Base-by-base conservation (phyloP, 768 basidiomycete species). In the Termitomyces sp. region DNA sequence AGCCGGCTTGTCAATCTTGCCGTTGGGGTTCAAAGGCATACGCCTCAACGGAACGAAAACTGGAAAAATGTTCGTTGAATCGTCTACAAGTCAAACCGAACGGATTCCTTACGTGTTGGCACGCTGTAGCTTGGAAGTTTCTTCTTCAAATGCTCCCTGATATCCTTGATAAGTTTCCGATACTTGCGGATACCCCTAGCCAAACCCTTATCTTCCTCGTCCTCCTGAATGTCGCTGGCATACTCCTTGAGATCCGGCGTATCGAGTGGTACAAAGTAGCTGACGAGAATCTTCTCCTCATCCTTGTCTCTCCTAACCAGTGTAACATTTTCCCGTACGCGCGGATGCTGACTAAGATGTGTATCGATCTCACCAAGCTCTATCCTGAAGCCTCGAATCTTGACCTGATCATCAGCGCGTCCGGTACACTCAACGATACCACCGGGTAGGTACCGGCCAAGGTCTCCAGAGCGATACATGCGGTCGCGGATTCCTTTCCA, bases 351-450 rank as follows among this genome's bases (percentile, higher is more conserved):
- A 65, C 90, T 91, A 56, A 99, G 85, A 74, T 96, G 88, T 0
- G 92, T 97, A 70, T 99, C 97, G 63, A 99, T 97, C 72, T 99
- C 97, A 16, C 95, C 95, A 7, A 98, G 82, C 71, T 99, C 97
- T 67, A 99, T 98, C 26, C 97, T 82, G 86, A 99, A 99, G 2
- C 97, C 97, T 55, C 97, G 91, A 72, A 99, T 98, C 77, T 99
- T 98, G 76, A 99, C 93, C 69, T 99, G 97, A 69, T 98, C 96
- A 69, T 99, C 97, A 2, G 96, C 95, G 22, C 97, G 85, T 20
- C 97, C 97, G 0, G 92, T 95, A 69, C 97, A 98, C 71, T 99
- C 97, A 12, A 99, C 97, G 33, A 83, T 85, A 5, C 97, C 97
- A 69, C 90, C 83, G 1, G 97, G 92, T 33, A 89, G 77, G 72